Evolutionary conservation across 1,284 basidiomycete genomes (phyloP).

Genomic region (Cryptococcus sp.): DNA sequence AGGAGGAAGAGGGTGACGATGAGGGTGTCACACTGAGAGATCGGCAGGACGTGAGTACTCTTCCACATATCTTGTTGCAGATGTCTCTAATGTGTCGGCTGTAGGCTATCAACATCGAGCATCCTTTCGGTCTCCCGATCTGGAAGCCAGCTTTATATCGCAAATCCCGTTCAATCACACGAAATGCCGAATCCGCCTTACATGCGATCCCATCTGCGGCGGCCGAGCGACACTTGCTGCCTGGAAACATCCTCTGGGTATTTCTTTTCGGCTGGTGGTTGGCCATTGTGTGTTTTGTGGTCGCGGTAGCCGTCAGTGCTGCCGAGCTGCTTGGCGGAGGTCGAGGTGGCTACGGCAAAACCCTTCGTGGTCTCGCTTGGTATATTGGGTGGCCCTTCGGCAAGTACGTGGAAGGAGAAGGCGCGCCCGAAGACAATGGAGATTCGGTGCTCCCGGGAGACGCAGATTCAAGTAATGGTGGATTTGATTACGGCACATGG

Average conservation of each 20-base stretch:
- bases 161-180: conserved; percentile 93
- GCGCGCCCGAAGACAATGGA: conserved; percentile 52
- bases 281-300: conserved; percentile 70
- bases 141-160: conserved; percentile 99
- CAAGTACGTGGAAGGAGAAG: conserved; percentile 93
- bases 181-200: conserved; percentile 90
- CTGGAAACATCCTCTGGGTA: conserved; percentile 92
- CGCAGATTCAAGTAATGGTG: conserved; percentile 29
- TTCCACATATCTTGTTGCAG: not conserved
- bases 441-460: conserved; percentile 43
- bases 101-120: conserved; percentile 89
- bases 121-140: conserved; percentile 98
- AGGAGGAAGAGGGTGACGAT: conserved; percentile 64
- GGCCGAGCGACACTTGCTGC: conserved; percentile 83
- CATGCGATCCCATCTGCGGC: conserved; percentile 90
- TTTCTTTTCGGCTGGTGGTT: conserved; percentile 91
- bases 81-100: not conserved
- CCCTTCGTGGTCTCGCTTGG: conserved; percentile 89
- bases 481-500: conserved; percentile 10
- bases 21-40: conserved; percentile 90
- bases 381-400: conserved; percentile 99
- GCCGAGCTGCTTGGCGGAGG: conserved; percentile 63
- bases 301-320: conserved; percentile 69
- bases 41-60: conserved; percentile 76
- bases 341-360: conserved; percentile 78